These are phyloP conservation scores for Starmerella riodocensis DNA, from an alignment of 805 yeast genomes.

Conservation along the genomic window DNA sequence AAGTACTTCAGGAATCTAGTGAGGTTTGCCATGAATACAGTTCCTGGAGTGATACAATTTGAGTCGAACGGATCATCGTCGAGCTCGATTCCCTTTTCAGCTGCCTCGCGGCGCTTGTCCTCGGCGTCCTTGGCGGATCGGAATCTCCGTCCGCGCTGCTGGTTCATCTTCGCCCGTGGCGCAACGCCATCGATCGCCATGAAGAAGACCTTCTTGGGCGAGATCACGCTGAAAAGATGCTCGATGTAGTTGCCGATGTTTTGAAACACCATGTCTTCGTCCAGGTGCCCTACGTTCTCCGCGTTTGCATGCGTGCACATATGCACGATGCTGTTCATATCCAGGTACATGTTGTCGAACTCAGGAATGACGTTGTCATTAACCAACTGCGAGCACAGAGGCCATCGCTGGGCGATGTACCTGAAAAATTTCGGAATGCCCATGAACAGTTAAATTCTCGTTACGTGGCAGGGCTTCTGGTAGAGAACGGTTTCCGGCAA, in stretches of 20 bases:
- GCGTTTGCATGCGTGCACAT: conserved; percentile 83
- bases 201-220: conserved; percentile 77
- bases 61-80: conserved; percentile 86
- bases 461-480: too few species aligned
- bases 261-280: conserved; percentile 84
- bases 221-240: conserved; percentile 74
- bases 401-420: conserved; percentile 98
- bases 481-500: too few species aligned
- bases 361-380: conserved; percentile 78
- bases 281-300: conserved; percentile 46
- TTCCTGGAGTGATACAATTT: conserved; percentile 95
- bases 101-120: conserved; percentile 25
- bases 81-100: conserved; percentile 55
- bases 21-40: conserved; percentile 88
- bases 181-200: conserved; percentile 99
- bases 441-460: too few species aligned
- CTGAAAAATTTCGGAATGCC: conserved; percentile 97
- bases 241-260: conserved; percentile 92
- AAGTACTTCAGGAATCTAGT: conserved; percentile 77
- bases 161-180: conserved; percentile 96
- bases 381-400: conserved; percentile 75
- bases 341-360: conserved; percentile 87
- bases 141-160: conserved; percentile 86
- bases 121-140: conserved; percentile 83
- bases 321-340: conserved; percentile 92